Evolutionary conservation across 768 basidiomycete genomes (phyloP), one percentile per base, ranked within the genome.

Genomic region (Lactarius hatsudake): DNA sequence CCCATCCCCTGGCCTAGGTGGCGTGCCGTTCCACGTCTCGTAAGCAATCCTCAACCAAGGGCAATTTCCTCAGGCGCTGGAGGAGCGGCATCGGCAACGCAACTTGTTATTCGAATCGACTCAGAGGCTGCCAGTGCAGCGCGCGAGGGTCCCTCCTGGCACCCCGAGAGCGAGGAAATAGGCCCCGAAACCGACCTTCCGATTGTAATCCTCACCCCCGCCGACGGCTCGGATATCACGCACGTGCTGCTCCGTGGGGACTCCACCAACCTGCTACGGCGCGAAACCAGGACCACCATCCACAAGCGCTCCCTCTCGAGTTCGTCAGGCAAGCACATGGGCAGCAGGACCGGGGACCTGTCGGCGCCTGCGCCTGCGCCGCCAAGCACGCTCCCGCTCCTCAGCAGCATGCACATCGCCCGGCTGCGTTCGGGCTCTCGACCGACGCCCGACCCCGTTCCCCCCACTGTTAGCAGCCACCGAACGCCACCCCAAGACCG

Each of bases 361-460:
- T 9, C 55, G 3, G 30, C 51, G 28, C 3, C 30, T 0, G 30
- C 28, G 30, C 59, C 26, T 12, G 7, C 28, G 18, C 20, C 20
- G 6, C 18, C 58, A 57, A 51, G 23, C 3, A 8, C 65, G 20
- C 34, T 17, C 51, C 51, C 48, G 2, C 56, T 59, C 57, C 58
- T 63, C 40, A 63, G 23, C 40, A 63, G 23, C 23, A 40, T 13
- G 18, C 40, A 45, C 20, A 54, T 63, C 43, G 20, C 59, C 36
- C 32, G 4, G 40, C 57, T 60, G 62, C 61, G 62, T 17, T 63
- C 69, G 1, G 66, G 69, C 34, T 61, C 59, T 10, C 63, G 59
- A 30, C 62, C 60, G 7, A 5, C 32, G n/a, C 48, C 36, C 54
- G 12, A 23, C 38, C 20, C 51, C 51, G 3, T 20, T 32, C 20